Evolutionary conservation across 176 grass and related monocot genomes (phyloP).

Genomic region (Musa itinerans): DNA sequence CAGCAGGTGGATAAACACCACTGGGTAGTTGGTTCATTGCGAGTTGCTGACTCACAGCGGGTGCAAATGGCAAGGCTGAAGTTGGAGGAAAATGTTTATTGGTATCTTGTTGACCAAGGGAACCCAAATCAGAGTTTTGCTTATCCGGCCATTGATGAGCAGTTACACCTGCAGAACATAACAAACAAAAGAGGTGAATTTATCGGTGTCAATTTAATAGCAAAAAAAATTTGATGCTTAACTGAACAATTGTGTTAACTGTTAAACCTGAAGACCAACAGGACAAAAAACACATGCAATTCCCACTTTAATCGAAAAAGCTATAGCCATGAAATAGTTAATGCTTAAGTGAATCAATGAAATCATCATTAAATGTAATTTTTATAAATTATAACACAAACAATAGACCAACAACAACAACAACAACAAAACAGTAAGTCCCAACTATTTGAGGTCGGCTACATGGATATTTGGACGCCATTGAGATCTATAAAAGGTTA

Average conservation of each 20-base stretch:
- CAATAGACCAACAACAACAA: too few relatives aligned
- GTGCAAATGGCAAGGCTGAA: conserved; percentile 20
- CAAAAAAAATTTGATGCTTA: conserved; percentile 1
- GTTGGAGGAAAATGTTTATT: conserved; percentile 36
- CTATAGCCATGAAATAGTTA: too few relatives aligned
- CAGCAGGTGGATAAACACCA: conserved; percentile 33
- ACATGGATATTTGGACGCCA: too few relatives aligned
- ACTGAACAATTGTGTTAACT: not conserved
- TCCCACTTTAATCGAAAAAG: too few relatives aligned
- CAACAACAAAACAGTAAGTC: too few relatives aligned
- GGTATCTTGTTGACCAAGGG: conserved; percentile 32
- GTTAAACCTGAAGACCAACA: not conserved
- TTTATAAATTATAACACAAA: too few relatives aligned
- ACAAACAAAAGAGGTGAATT: not conserved
- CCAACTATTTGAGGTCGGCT: too few relatives aligned
- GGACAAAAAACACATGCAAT: too few relatives aligned
- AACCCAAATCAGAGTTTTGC: conserved; percentile 8
- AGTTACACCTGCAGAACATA: conserved; percentile 48
- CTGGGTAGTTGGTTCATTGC: conserved; percentile 29
- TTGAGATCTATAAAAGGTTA: too few relatives aligned
- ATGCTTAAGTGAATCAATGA: too few relatives aligned
- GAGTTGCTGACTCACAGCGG: conserved; percentile 30
- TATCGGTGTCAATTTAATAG: not conserved
- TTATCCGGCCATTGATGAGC: conserved; percentile 53
- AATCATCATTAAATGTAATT: too few relatives aligned